Evolutionary conservation across 176 grass and related monocot genomes (phyloP).

Genomic region (Eleusine coracana): DNA sequence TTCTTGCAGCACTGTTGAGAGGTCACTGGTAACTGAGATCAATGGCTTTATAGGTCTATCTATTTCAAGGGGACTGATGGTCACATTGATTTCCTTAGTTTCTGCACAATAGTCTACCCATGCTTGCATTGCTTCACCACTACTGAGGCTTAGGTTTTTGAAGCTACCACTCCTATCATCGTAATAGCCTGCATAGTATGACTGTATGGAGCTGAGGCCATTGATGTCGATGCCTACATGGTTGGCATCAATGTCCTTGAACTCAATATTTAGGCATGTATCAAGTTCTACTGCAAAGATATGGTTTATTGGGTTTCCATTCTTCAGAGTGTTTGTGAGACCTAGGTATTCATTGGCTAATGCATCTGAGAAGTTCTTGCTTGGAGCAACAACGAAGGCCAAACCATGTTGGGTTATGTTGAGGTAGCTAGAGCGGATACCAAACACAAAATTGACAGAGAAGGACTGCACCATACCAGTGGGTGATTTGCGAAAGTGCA

Average conservation of each 20-base stretch:
- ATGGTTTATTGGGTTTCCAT: slow-evolving; percentile 10
- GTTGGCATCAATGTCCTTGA: neutral
- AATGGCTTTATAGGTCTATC: slow-evolving; percentile 37
- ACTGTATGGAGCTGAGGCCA: neutral
- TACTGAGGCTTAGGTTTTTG: slow-evolving; percentile 11
- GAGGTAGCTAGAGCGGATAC: neutral
- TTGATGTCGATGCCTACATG: neutral
- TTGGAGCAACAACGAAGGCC: neutral
- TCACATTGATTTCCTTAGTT: neutral
- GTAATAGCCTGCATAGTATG: slow-evolving; percentile 23
- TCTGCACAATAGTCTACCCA: slow-evolving; percentile 26
- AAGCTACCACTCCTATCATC: neutral
- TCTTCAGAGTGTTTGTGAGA: neutral
- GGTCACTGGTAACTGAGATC: neutral
- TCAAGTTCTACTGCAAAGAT: slow-evolving; percentile 26
- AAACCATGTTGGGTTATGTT: neutral
- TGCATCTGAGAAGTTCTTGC: neutral
- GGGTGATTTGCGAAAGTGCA: neutral
- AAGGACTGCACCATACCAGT: neutral
- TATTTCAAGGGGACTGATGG: slow-evolving; percentile 20
- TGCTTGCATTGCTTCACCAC: slow-evolving; percentile 10
- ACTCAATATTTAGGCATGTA: neutral
- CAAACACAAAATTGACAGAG: slow-evolving; percentile 36
- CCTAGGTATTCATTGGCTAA: slow-evolving; percentile 4
- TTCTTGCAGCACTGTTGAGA: slow-evolving; percentile 22